Base-by-base conservation (phyloP, 768 basidiomycete genomes). In the Lanmaoa pseudosensibilis region DNA sequence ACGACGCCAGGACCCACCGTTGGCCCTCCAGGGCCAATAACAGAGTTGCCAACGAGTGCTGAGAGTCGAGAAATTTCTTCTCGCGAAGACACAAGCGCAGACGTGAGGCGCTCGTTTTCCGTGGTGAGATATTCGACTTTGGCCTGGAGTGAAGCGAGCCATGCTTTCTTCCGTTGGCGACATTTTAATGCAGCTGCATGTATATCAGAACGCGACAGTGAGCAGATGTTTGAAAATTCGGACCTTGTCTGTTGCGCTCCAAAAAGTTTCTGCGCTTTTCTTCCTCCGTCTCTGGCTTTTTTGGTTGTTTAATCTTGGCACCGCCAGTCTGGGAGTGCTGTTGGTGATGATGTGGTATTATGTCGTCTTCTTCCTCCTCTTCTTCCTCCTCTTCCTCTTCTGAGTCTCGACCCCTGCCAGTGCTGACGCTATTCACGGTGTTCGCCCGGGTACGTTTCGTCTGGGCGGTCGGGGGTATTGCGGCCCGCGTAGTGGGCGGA, bases 101-200 rank as follows among this genome's bases (percentile, higher is more conserved):
- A 80, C 33, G 91, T 88, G 25, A 99, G 84, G 23, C 92, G 86
- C 71, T 98, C 96, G 74, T 99, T 99, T 75, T 99, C 97, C 61
- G 88, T 85, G n/a, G 82, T 78, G 39, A 99, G 83, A 63, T 79
- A 90, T 70, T 99, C 97, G 73, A 96, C 94, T 67, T 95, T 95
- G 39, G 88, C 84, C 73, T 99, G 97, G 18, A 99, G 80, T 59
- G 91, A 87, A 30, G 86, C 81, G 15, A 98, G 83, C 97, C 97
- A 99, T 5, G 94, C 94, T 73, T 99, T 99, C 76, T 99, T 99
- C 56, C 97, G 90, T 70, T 99, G 97, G 36, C 97, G 93, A 74
- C 97, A 99, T 76, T 98, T 98, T 63, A 98, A 85, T 7, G 97
- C 97, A 58, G 97, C 96, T 98, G 64, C 2, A 52, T 12, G 46